Percentiles rank a stretch among this genome's conserved stretches.
phyloP scores from a whole-genome alignment of 768 basidiomycete genomes.

The Russula virescens region DNA sequence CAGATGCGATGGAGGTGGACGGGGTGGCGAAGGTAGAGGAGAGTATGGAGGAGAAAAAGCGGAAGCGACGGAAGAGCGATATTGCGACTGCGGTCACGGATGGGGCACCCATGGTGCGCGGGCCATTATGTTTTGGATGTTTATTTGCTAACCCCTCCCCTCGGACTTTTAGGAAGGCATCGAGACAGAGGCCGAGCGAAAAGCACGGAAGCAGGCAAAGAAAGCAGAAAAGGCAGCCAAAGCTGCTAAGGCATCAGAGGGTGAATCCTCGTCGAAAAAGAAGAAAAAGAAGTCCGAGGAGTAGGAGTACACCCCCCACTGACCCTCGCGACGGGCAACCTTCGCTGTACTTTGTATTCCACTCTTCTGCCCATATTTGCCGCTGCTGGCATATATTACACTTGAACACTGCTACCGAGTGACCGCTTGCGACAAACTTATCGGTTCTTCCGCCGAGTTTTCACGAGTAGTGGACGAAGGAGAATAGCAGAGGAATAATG shows the following conservation, averaged over 20 bases:
- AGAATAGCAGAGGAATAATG: too few species aligned
- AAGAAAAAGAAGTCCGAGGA: conserved; percentile 42
- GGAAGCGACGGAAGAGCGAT: conserved; percentile 37
- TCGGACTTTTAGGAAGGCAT: conserved; percentile 34
- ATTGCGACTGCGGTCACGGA: neutral
- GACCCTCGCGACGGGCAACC: neutral
- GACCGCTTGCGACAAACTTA: too few species aligned
- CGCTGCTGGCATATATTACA: neutral
- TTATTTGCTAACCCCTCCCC: neutral
- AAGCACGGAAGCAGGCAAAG: conserved; percentile 69
- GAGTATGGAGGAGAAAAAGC: conserved; percentile 33
- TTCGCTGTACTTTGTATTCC: neutral
- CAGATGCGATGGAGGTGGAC: conserved; percentile 18
- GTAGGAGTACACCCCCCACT: conserved; percentile 10
- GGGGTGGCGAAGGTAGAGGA: conserved; percentile 40
- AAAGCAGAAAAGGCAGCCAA: conserved; percentile 72
- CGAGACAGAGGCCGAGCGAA: conserved; percentile 81
- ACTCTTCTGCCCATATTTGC: neutral
- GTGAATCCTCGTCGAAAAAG: conserved; percentile 51
- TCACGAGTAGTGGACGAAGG: too few species aligned
- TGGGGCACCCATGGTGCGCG: conserved; percentile 16
- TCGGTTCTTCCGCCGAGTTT: too few species aligned
- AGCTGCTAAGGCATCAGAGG: conserved; percentile 35
- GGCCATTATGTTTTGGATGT: neutral
- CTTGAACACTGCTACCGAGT: too few species aligned